A percentile compares a stretch with the other conserved stretches of the same genome.
Evolutionary conservation across 2,329 filamentous ascomycete species (phyloP).

Genomic region (Xylaria sp.): DNA sequence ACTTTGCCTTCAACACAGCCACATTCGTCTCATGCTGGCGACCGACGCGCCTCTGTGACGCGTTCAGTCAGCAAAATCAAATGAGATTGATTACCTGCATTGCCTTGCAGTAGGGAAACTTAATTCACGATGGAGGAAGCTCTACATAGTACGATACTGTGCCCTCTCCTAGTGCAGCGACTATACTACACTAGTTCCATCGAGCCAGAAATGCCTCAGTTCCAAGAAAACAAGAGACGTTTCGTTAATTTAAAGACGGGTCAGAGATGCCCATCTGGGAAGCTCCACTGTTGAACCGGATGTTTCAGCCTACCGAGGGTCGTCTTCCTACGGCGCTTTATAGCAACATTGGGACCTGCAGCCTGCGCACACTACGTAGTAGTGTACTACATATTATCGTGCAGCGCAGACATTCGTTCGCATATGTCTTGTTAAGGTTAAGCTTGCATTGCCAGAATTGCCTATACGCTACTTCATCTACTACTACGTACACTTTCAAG

Average conservation of each 20-base stretch:
- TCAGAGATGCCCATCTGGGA: slow-evolving; percentile 5
- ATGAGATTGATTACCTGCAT: slow-evolving; percentile 12
- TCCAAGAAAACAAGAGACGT: neutral
- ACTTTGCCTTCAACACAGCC: slow-evolving; percentile 27
- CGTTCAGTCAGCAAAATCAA: slow-evolving; percentile 17
- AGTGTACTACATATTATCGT: no score
- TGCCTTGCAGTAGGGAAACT: neutral
- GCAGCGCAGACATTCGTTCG: neutral
- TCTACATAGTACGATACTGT: neutral
- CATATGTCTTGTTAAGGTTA: slow-evolving; percentile 1
- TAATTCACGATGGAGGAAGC: neutral
- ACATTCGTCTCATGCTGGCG: slow-evolving; percentile 28
- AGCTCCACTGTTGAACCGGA: slow-evolving; percentile 30
- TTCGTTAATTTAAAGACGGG: slow-evolving; percentile 17
- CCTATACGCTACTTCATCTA: slow-evolving; percentile 14
- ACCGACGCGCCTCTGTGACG: slow-evolving; percentile 33
- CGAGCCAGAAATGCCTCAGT: slow-evolving; percentile 30
- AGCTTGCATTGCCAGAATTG: neutral
- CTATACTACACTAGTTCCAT: neutral
- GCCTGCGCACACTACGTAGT: no score
- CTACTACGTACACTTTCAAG: neutral
- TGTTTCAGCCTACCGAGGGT: slow-evolving; percentile 35
- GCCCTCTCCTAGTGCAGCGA: neutral
- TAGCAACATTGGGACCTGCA: slow-evolving; percentile 9
- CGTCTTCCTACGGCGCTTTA: slow-evolving; percentile 19